Evolutionary conservation across 129 eudicot genomes (phyloP), one percentile per base, ranked within the genome.

Genomic region (Erigeron canadensis): DNA sequence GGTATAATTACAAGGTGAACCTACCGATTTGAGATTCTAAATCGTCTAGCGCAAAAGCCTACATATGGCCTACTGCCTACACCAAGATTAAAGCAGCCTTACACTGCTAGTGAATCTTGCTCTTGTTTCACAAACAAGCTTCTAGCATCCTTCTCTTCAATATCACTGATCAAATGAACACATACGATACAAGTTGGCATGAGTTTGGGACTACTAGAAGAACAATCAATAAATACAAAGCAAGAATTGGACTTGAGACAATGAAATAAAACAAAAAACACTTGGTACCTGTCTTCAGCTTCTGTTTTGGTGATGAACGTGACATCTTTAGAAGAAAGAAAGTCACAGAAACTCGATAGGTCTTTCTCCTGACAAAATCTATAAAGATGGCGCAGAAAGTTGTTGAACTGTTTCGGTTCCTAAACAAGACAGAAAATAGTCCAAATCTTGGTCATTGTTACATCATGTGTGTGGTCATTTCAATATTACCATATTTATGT

Each of bases 391-490:
- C 28, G 69, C 70, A 95, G 53, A 74, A 95, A 95, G 70, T 90
- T 90, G 84, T 95, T 95, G 84, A 86, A 95, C 82, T 87, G 91
- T 79, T 81, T 81, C 8, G 96, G 96, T 79, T 95, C 99, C 99
- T 95, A 76, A 18, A 75, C 41, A 54, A 47, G n/a, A 9, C 16
- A n/a, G 5, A 68, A 42, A 10, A 75, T 8, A 17, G 7, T 75
- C 41, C 15, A 63, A 40, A 51, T 41, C 57, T 34, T 43, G 18
- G 47, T 16, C n/a, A n/a, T n/a, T n/a, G 28, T 60, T 48, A 21
- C 15, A 43, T 19, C 19, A 63, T 63, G 13, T 63, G 71, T 51
- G 8, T 38, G 51, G 17, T 40, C n/a, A 34, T 39, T 38, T 5
- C 21, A 39, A 15, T 37, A 63, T 15, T 15, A 15, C 10, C 67